These are phyloP conservation scores for Jacaranda mimosifolia DNA, from an alignment of 257 asterid species.

Conservation along the genomic window DNA sequence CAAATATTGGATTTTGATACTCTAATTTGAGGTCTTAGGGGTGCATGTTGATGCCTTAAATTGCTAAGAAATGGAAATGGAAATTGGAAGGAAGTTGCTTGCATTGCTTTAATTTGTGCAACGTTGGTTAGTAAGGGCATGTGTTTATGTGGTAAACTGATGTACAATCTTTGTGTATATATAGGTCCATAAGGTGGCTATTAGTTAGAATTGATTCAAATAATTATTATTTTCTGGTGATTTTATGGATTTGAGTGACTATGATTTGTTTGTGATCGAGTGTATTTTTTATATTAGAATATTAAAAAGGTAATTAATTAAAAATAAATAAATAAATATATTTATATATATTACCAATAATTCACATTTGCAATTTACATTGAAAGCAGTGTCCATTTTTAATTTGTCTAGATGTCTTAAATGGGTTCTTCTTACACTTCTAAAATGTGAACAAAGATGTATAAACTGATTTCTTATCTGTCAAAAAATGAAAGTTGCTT, in stretches of 20 bases:
- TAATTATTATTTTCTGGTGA: too few relatives aligned
- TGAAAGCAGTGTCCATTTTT: not conserved
- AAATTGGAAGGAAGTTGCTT: not conserved
- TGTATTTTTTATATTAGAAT: too few relatives aligned
- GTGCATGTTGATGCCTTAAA: not conserved
- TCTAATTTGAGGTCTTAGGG: not conserved
- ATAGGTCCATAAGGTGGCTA: too few relatives aligned
- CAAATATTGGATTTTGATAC: not conserved
- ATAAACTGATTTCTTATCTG: too few relatives aligned
- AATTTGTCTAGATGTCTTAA: not conserved
- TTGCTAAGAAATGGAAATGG: not conserved
- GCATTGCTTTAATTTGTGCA: not conserved
- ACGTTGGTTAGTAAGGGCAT: not conserved
- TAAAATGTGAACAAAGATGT: too few relatives aligned
- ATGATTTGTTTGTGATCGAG: too few relatives aligned
- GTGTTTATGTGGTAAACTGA: not conserved
- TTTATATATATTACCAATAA: not conserved
- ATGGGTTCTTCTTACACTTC: not conserved
- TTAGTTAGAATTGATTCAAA: too few relatives aligned
- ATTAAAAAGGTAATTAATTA: too few relatives aligned
- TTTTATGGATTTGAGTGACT: too few relatives aligned
- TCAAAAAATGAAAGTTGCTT: too few relatives aligned
- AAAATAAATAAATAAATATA: too few relatives aligned
- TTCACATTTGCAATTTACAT: not conserved
- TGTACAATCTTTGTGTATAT: not conserved